Evolutionary conservation across 306 rosid species (phyloP), one percentile per base, ranked within the genome.

Genomic region (Cucurbita argyrosperma): DNA sequence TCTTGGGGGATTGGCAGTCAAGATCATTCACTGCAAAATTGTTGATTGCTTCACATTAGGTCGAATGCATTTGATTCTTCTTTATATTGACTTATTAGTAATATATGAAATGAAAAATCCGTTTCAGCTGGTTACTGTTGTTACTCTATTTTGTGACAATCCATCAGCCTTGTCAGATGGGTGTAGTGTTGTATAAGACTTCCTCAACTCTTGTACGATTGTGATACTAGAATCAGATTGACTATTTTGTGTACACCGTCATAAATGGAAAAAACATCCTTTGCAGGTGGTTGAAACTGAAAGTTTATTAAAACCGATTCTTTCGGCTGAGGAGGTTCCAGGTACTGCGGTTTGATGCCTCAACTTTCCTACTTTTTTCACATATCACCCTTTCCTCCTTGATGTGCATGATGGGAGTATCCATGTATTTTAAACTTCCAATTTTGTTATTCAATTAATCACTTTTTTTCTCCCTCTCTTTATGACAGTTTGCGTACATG

Each of bases 271-370:
- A 72, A 37, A 54, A 49, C 58, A 7, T 82, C 61, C 68, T 80
- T 67, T 83, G 83, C 92, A 91, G 97, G 52, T 84, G 57, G 97
- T 94, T 85, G 95, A 88, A 76, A 83, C 95, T 53, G 99, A 91
- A 72, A 89, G 90, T 68, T 84, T 94, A 74, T 84, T 89, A 63
- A 91, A 81, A 61, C 89, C 95, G 43, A 83, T 94, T 62, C 82
- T 90, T 79, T 85, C 89, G 23, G 93, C 84, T 57, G 96, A 94
- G 77, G 96, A 91, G 83, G 65, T 86, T 79, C 83, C 95, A 84
- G 98, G 98, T 75, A 74, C 16, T 74, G 4, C 5, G 18, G 45
- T 21, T 11, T 5, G 8, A 71, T 18, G 49, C 7, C 39, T 26
- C 16, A 10, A 51, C 4, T 54, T 30, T 15, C n/a, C 49, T 15